Evolutionary conservation across 257 asterid species (phyloP).

Genomic region (Solanum etuberosum): DNA sequence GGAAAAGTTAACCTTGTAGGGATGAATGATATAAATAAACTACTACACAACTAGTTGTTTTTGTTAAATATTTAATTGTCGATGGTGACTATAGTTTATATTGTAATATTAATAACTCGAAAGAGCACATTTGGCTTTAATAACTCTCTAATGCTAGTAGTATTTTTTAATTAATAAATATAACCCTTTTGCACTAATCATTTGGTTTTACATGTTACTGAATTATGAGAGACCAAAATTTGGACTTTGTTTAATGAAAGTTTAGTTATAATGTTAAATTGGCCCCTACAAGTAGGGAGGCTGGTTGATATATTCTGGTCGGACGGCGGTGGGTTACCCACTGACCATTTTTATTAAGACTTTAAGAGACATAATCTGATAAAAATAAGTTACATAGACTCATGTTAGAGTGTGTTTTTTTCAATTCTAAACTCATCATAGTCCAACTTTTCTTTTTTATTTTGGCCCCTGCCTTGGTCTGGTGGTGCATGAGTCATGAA

Average conservation of each 20-base stretch:
- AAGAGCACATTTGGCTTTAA: not conserved
- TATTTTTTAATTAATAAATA: not conserved
- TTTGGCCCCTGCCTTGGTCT: not conserved
- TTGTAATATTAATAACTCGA: not conserved
- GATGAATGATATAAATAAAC: not conserved
- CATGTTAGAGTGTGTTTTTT: not conserved
- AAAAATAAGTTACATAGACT: not conserved
- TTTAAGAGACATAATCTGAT: not conserved
- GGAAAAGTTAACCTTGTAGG: conserved; percentile 1
- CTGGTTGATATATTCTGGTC: not conserved
- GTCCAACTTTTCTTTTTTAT: not conserved
- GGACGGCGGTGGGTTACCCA: conserved; percentile 5
- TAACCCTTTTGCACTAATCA: not conserved
- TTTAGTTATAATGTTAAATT: not conserved
- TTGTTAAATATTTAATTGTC: not conserved
- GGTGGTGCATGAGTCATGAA: not conserved
- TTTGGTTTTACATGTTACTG: conserved; percentile 1
- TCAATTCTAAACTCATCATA: not conserved
- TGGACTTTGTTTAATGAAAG: too few species aligned
- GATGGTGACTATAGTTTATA: not conserved
- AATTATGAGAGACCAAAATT: too few species aligned
- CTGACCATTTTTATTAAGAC: not conserved
- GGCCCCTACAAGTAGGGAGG: conserved; percentile 7
- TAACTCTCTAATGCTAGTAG: not conserved
- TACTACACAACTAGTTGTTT: not conserved